Evolutionary conservation across 75 land plant species (phyloP).

Genomic region (Pinus albicaulis): DNA sequence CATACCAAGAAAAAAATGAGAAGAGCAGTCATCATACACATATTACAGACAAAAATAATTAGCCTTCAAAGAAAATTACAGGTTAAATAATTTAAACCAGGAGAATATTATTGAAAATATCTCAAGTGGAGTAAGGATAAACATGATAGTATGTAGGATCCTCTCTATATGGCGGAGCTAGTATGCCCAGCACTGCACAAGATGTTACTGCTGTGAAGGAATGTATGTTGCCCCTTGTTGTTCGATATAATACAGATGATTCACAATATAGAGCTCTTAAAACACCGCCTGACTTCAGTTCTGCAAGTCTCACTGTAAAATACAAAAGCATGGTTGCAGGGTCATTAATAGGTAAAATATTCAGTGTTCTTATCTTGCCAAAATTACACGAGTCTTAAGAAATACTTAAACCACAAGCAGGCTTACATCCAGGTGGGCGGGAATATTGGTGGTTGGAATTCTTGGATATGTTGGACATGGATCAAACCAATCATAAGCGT

Average conservation of each 20-base stretch:
- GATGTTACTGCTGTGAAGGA: constrained; percentile 91
- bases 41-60: no score
- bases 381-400: no score
- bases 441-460: constrained; percentile 2
- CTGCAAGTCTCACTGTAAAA: constrained; percentile 74
- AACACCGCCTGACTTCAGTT: constrained; percentile 58
- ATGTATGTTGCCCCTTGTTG: constrained; percentile 87
- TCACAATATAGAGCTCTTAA: constrained; percentile 62
- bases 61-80: no score
- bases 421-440: constrained; percentile 14
- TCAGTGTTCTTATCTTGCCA: no score
- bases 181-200: constrained; percentile 91
- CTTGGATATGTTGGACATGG: constrained; percentile 18
- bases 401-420: neutral
- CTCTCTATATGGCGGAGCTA: constrained; percentile 84
- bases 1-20: no score
- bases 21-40: no score
- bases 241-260: constrained; percentile 75
- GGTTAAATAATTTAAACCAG: no score
- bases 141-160: constrained; percentile 82
- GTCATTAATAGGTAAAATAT: no score
- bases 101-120: no score
- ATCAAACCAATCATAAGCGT: constrained; percentile 86
- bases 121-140: constrained; percentile 27
- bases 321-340: neutral